A percentile compares a stretch with the other conserved stretches of the same genome.
These are phyloP conservation scores for Malus sylvestris DNA, from an alignment of 306 rosid genomes.

Conservation along the genomic window DNA sequence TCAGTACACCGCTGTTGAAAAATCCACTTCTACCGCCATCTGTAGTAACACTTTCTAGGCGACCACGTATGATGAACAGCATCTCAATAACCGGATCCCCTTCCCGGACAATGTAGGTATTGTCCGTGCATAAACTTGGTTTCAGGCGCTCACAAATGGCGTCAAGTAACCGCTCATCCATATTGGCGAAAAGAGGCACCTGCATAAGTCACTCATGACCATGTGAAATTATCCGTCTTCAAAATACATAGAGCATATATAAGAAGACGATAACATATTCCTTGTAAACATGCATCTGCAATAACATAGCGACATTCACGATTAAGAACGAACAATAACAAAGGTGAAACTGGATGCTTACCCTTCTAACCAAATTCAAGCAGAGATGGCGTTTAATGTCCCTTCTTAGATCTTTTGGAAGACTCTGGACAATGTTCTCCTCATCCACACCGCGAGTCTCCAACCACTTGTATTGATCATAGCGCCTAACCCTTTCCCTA, in stretches of 20 bases:
- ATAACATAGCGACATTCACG: not conserved
- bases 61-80: conserved; percentile 87
- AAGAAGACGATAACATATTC: not conserved
- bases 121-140: conserved; percentile 68
- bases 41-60: conserved; percentile 78
- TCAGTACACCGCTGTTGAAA: conserved; percentile 72
- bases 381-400: conserved; percentile 58
- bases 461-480: conserved; percentile 54
- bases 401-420: conserved; percentile 52
- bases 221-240: not conserved
- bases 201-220: conserved; percentile 6
- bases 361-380: conserved; percentile 81
- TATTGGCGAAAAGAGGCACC: conserved; percentile 90
- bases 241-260: not conserved
- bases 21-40: conserved; percentile 97
- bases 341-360: conserved; percentile 18
- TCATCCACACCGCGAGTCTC: conserved; percentile 59
- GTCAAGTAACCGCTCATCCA: conserved; percentile 86
- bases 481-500: conserved; percentile 44
- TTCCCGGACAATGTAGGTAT: conserved; percentile 68
- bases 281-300: too few species aligned
- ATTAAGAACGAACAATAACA: not conserved
- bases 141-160: conserved; percentile 89
- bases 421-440: conserved; percentile 39
- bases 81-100: conserved; percentile 88